Conservation (phyloP, 805 yeast genomes). For the Metschnikowia bowlesiae region DNA sequence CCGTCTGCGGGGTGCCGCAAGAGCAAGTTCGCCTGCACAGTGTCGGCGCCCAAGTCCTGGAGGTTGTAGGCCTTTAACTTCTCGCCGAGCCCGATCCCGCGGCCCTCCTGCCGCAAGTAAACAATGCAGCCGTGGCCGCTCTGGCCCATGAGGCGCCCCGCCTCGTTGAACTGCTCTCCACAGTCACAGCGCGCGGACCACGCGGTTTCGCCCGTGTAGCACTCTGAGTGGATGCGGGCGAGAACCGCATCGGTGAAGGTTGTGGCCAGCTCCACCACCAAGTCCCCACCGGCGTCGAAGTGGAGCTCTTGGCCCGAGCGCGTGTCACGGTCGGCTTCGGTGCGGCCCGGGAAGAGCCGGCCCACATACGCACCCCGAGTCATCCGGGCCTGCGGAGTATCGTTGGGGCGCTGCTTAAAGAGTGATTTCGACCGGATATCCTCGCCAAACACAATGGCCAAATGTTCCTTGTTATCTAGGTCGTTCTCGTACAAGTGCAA, state of each 20-base stretch:
- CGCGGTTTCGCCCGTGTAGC: constrained; percentile 98
- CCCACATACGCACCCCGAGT: constrained; percentile 98
- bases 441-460: constrained; percentile 96
- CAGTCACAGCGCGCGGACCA: constrained; percentile 99
- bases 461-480: constrained; percentile 86
- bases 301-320: constrained; percentile 20
- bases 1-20: constrained; percentile 97
- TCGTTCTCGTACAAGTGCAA: constrained; percentile 84
- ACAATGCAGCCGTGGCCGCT: constrained; percentile 92
- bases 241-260: constrained; percentile 42
- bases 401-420: constrained; percentile 57
- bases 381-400: constrained; percentile 90
- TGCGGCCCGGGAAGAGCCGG: constrained; percentile 80
- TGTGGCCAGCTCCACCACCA: constrained; percentile 21
- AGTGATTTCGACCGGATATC: constrained; percentile 75
- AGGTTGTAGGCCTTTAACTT: constrained; percentile 93
- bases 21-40: constrained; percentile 91
- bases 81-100: constrained; percentile 98
- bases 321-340: constrained; percentile 57
- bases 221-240: constrained; percentile 92
- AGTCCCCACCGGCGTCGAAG: constrained; percentile 33
- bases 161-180: constrained; percentile 98
- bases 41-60: constrained; percentile 97
- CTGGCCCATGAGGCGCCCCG: constrained; percentile 87
- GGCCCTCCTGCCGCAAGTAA: constrained; percentile 94